Evolutionary conservation across 257 asterid species (phyloP).

Genomic region (Solanum tarijense): DNA sequence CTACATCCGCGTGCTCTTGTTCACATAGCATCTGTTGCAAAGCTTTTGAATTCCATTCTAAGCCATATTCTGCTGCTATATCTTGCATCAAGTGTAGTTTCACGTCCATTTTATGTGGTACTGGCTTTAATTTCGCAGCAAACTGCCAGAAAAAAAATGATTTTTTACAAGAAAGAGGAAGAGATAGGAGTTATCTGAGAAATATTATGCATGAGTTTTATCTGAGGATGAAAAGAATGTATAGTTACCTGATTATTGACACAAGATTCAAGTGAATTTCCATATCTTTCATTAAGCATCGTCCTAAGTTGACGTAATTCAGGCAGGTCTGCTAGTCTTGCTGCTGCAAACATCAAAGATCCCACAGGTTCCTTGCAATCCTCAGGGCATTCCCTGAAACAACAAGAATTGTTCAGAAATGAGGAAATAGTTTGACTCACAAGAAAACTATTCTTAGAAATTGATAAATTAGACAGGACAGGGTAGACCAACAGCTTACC

Average conservation of each 20-base stretch:
- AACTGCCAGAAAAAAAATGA: conserved; percentile 30
- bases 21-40: conserved; percentile 47
- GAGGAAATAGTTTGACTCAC: background rate
- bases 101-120: conserved; percentile 36
- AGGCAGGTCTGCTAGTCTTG: conserved; percentile 84
- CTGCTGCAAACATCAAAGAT: conserved; percentile 77
- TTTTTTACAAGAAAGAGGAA: background rate
- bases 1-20: background rate
- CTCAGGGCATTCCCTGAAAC: conserved; percentile 73
- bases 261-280: conserved; percentile 34
- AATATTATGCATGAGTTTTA: background rate
- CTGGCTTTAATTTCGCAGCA: conserved; percentile 36
- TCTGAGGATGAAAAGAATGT: conserved; percentile 22
- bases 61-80: conserved; percentile 50
- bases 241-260: conserved; percentile 47
- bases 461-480: background rate
- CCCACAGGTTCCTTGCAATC: conserved; percentile 76
- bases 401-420: background rate
- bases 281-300: conserved; percentile 54
- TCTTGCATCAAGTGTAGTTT: conserved; percentile 61
- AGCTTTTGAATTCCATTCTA: conserved; percentile 53
- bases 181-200: background rate
- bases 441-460: background rate
- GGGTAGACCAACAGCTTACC: background rate
- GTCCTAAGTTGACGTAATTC: conserved; percentile 72